Evolutionary conservation across 805 yeast species (phyloP).

Genomic region (Kurtzmaniella fragi): DNA sequence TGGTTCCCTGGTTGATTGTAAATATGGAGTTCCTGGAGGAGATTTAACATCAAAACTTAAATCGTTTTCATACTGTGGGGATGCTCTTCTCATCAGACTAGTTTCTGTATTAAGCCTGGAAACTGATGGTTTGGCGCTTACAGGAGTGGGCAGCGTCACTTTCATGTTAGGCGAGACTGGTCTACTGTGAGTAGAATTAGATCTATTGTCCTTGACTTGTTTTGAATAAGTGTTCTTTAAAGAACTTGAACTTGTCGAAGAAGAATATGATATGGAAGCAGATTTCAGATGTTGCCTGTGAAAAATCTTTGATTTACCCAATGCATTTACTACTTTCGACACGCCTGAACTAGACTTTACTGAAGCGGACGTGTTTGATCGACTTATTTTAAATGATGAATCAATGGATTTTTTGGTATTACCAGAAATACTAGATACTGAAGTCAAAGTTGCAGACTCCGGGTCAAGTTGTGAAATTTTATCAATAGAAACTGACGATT

Average conservation of each 20-base stretch:
- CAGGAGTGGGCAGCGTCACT: constrained; percentile 3
- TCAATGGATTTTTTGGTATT: not conserved
- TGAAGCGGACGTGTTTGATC: not conserved
- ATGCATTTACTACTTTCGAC: constrained; percentile 14
- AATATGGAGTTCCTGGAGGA: no score
- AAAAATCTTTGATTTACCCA: constrained; percentile 23
- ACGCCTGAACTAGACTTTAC: not conserved
- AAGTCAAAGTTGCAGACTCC: constrained; percentile 1
- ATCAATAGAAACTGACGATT: no score
- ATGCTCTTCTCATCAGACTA: no score
- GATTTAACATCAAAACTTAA: no score
- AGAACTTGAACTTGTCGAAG: not conserved
- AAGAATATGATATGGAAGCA: not conserved
- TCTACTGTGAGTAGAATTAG: constrained; percentile 16
- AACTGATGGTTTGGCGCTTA: not conserved
- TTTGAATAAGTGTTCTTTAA: constrained; percentile 22
- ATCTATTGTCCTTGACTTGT: constrained; percentile 29
- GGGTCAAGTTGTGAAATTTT: not conserved
- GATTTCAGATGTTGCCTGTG: constrained; percentile 15
- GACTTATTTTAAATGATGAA: not conserved
- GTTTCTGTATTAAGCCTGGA: constrained; percentile 1
- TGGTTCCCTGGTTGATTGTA: not conserved
- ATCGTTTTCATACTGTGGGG: no score
- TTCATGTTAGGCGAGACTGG: constrained; percentile 17
- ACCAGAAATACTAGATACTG: not conserved